These are phyloP conservation scores for Podospora appendiculata DNA, from an alignment of 495 filamentous ascomycete species.

Conservation along the genomic window DNA sequence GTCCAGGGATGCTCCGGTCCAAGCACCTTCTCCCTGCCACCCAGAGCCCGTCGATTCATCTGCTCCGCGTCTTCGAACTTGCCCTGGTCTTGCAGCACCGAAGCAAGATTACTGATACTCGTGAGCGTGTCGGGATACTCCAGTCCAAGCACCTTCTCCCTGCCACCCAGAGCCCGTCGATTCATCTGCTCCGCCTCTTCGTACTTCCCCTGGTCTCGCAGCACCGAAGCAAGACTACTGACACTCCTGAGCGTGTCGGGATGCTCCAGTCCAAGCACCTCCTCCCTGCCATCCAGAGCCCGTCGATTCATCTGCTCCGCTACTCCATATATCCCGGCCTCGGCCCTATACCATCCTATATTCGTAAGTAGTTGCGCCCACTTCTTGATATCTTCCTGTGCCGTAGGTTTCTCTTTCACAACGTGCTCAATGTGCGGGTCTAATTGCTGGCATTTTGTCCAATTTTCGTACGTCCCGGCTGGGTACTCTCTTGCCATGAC, in stretches of 20 bases:
- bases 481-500: constrained; percentile 1
- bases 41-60: background rate
- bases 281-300: constrained; percentile 8
- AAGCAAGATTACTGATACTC: background rate
- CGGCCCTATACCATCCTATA: constrained; percentile 14
- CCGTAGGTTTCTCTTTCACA: constrained; percentile 1
- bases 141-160: background rate
- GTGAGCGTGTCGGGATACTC: background rate
- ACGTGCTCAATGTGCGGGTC: constrained; percentile 5
- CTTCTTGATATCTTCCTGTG: background rate
- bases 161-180: background rate
- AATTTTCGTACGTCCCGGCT: constrained; percentile 1
- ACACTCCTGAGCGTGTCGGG: constrained; percentile 14
- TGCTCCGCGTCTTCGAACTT: background rate
- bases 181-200: background rate
- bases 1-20: too few relatives aligned
- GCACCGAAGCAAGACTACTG: constrained; percentile 15
- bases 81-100: background rate
- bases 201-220: constrained; percentile 1
- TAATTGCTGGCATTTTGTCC: background rate
- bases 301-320: constrained; percentile 5
- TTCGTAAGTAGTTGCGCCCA: constrained; percentile 10
- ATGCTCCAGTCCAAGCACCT: constrained; percentile 24
- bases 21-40: background rate
- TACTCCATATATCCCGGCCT: background rate